Evolutionary conservation across 2,329 filamentous ascomycete species (phyloP), one percentile per base, ranked within the genome.

Genomic region (Exophiala xenobiotica): DNA sequence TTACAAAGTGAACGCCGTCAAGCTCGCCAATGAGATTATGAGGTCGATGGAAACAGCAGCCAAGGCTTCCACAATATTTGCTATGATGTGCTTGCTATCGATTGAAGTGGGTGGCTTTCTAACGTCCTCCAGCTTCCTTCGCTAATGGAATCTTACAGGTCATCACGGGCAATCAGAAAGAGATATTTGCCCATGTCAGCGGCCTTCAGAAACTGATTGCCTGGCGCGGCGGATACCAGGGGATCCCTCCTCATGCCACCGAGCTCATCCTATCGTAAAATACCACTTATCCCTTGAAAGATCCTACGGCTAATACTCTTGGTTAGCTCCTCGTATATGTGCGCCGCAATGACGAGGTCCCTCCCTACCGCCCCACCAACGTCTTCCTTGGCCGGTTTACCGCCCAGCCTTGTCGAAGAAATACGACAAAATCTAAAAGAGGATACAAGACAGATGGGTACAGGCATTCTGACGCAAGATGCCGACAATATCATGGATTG

Each of bases 201-300:
- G 50, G 50, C n/a, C 38, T 53, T 11, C 50, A 53, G 29, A 53
- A 48, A 29, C 27, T 53, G 44, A 53, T 53, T 20, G 50, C 50
- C 18, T 48, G 44, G 50, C 50, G 50, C 12, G 45, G 50, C 33
- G 50, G 50, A 14, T 53, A 53, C 29, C 50, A 53, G 38, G 50
- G 44, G 9, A 48, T 53, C 20, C 50, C 50, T 23, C 38, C 44
- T 31, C 50, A 53, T 41, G 45, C 45, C 4, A 48, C 44, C 12
- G 50, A 53, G 29, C 50, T 53, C 16, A 53, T 53, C 6, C 31
- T 53, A 12, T 53, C 50, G 50, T 53, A 33, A 44, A 44, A 14
- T 18, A 42, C 37, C 33, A 43, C 12, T 29, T 23, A 14, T 6
- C 20, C 6, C 9, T n/a, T 24, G 16, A 19, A 14, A 12, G 19